Evolutionary conservation across 129 eudicot species (phyloP).

Genomic region (Ambrosia trifida): DNA sequence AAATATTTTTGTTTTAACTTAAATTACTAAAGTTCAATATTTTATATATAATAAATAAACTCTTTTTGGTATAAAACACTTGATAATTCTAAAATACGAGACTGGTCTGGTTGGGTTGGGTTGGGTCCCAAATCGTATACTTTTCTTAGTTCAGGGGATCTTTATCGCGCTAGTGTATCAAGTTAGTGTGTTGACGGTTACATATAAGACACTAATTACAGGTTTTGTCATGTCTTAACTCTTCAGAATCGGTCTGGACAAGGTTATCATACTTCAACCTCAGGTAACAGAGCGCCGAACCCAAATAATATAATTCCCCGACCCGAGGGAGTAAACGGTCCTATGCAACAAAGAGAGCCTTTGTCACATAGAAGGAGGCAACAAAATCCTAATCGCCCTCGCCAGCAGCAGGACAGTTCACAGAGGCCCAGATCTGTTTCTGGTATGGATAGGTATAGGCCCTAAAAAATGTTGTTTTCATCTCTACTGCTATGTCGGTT

Average conservation of each 20-base stretch:
- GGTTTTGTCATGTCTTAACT: slow-evolving; percentile 18
- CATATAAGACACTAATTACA: neutral
- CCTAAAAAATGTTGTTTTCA: neutral
- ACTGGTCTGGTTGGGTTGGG: no score
- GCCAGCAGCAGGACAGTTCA: slow-evolving; percentile 31
- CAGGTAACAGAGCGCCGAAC: slow-evolving; percentile 10
- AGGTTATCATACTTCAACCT: slow-evolving; percentile 31
- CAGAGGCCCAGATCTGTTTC: slow-evolving; percentile 45
- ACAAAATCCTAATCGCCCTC: slow-evolving; percentile 29
- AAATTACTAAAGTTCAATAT: no score
- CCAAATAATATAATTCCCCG: neutral
- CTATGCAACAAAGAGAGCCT: slow-evolving; percentile 31
- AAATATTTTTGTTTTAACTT: no score
- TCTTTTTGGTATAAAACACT: neutral
- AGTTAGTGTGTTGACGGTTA: neutral
- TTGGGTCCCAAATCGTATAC: neutral
- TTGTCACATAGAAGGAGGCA: slow-evolving; percentile 30
- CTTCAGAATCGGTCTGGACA: slow-evolving; percentile 31
- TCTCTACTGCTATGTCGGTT: slow-evolving; percentile 11
- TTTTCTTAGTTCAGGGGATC: neutral
- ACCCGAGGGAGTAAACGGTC: slow-evolving; percentile 14
- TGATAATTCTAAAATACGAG: neutral
- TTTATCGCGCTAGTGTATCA: neutral
- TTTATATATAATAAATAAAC: neutral
- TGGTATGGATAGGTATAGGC: slow-evolving; percentile 49